phyloP scores from a whole-genome alignment of 331 rosid species.

The Dryas integrifolia region DNA sequence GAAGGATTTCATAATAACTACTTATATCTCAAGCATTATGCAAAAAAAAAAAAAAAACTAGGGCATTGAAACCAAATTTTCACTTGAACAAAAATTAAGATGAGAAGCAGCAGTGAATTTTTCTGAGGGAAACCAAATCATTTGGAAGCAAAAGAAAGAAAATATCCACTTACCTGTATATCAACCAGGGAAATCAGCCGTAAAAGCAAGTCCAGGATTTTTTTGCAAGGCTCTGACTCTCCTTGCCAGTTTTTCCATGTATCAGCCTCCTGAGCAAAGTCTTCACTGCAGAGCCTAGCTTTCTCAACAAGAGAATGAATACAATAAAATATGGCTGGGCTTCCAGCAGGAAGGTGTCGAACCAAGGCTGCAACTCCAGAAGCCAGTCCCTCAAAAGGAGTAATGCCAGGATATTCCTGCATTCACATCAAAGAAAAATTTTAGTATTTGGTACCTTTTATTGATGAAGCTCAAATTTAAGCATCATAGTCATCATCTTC shows the following conservation, averaged over 20 bases:
- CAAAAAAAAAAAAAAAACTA: neutral
- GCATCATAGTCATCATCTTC: constrained; percentile 11
- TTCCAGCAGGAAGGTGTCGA: constrained; percentile 88
- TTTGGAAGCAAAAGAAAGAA: constrained; percentile 8
- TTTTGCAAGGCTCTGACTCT: constrained; percentile 81
- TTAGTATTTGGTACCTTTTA: constrained; percentile 6
- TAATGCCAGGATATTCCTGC: constrained; percentile 78
- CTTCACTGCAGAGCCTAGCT: constrained; percentile 58
- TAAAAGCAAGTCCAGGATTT: constrained; percentile 69
- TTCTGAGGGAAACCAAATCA: constrained; percentile 3
- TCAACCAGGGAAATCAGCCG: constrained; percentile 76
- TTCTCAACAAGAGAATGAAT: constrained; percentile 64
- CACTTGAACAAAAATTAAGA: neutral
- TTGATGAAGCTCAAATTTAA: constrained; percentile 18
- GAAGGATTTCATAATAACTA: constrained; percentile 2
- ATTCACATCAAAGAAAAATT: constrained; percentile 29
- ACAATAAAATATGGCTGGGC: constrained; percentile 81
- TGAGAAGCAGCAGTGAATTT: neutral
- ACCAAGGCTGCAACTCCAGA: constrained; percentile 78
- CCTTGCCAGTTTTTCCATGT: constrained; percentile 77
- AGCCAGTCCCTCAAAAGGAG: constrained; percentile 96
- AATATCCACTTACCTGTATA: constrained; percentile 57
- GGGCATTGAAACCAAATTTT: neutral
- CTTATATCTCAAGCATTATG: neutral
- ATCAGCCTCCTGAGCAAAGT: constrained; percentile 45